Evolutionary conservation across 2,329 filamentous ascomycete genomes (phyloP).

Genomic region (Aspergillus persii): DNA sequence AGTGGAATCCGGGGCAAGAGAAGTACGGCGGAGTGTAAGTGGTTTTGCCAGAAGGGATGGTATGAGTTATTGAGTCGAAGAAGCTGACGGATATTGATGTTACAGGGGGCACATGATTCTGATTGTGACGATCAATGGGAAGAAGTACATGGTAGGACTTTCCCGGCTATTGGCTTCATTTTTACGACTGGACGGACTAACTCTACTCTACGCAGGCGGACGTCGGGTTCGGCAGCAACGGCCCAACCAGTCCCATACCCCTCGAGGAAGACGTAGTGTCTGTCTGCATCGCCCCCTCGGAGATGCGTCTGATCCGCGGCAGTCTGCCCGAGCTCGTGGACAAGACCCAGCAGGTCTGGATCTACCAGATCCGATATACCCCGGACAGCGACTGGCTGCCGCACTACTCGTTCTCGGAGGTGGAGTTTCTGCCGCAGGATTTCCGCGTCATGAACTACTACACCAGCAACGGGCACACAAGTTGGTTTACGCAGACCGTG

Average conservation of each 20-base stretch:
- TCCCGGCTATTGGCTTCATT: background rate
- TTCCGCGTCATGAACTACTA: slow-evolving; percentile 61
- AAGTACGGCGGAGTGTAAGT: slow-evolving; percentile 50
- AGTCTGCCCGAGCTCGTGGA: slow-evolving; percentile 47
- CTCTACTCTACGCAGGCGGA: slow-evolving; percentile 48
- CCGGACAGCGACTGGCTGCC: slow-evolving; percentile 54
- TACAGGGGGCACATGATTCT: slow-evolving; percentile 57
- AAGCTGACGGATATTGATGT: too few relatives aligned
- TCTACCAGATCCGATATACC: slow-evolving; percentile 60
- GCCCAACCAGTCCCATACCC: slow-evolving; percentile 57
- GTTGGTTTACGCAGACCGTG: slow-evolving; percentile 56
- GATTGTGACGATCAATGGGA: slow-evolving; percentile 55
- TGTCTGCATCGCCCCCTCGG: slow-evolving; percentile 52
- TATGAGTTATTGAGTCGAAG: too few relatives aligned
- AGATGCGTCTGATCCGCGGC: slow-evolving; percentile 55
- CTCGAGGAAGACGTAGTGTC: slow-evolving; percentile 44
- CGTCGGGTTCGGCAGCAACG: slow-evolving; percentile 64
- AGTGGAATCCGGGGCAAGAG: slow-evolving; percentile 23
- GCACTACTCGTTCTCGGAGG: slow-evolving; percentile 64
- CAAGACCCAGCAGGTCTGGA: slow-evolving; percentile 54
- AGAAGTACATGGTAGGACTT: slow-evolving; percentile 40
- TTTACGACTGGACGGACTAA: slow-evolving; percentile 24
- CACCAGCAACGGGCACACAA: slow-evolving; percentile 50
- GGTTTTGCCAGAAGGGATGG: background rate
- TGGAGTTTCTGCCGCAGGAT: slow-evolving; percentile 62